Conservation (phyloP, 495 filamentous ascomycete genomes). For the Neurospora sp. region DNA sequence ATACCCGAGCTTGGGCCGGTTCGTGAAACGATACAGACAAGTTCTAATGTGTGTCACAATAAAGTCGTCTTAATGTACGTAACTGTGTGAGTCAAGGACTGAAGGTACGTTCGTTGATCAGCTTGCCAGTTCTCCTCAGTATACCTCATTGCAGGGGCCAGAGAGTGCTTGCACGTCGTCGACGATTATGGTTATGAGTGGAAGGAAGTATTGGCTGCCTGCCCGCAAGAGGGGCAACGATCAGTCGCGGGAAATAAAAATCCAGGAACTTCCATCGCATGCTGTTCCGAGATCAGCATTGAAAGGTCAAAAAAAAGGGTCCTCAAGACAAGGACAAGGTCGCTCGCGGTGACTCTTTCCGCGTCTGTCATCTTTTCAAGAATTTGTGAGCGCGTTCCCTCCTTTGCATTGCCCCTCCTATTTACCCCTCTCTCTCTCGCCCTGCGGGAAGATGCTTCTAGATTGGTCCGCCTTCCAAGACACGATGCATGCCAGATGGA, state of each 20-base stretch:
- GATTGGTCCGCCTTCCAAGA: not conserved
- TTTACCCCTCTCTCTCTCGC: not conserved
- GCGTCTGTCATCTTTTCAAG: not conserved
- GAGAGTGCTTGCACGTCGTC: not conserved
- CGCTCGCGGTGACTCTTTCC: not conserved
- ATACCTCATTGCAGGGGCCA: not conserved
- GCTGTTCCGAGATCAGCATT: not conserved
- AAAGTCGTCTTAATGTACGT: not conserved
- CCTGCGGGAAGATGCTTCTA: not conserved
- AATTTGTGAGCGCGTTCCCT: not conserved
- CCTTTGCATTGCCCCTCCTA: not conserved
- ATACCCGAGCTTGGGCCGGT: not conserved
- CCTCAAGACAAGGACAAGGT: not conserved
- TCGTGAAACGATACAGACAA: not conserved
- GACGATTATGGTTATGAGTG: not conserved
- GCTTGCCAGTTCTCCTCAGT: not conserved
- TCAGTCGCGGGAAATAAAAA: not conserved
- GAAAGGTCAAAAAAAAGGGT: not conserved
- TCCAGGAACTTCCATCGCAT: not conserved
- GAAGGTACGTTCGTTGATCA: not conserved
- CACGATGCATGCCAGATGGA: not conserved
- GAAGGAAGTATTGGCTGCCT: not conserved
- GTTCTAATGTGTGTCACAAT: not conserved
- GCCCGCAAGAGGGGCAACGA: not conserved
- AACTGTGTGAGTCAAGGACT: not conserved